Evolutionary conservation across 345 rosid genomes (phyloP).

Genomic region (Salix caprea): DNA sequence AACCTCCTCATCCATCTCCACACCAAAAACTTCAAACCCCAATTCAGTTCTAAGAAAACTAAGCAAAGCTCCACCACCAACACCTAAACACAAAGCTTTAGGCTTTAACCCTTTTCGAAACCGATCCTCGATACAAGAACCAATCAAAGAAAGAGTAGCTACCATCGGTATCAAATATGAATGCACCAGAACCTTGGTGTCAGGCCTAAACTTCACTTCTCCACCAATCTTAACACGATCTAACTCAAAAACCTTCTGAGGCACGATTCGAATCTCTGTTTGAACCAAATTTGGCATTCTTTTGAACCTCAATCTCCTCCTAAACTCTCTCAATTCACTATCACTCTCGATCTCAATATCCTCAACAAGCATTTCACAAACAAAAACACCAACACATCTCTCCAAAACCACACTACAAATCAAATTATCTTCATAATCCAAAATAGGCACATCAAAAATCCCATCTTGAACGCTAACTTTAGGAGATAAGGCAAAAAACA

Average conservation of each 20-base stretch:
- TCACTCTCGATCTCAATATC: conserved; percentile 53
- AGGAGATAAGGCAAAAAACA: conserved; percentile 50
- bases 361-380: conserved; percentile 77
- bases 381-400: conserved; percentile 45
- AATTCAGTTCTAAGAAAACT: conserved; percentile 49
- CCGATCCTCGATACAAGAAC: conserved; percentile 18
- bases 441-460: conserved; percentile 37
- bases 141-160: conserved; percentile 51
- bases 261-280: conserved; percentile 47
- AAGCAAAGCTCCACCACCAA: conserved; percentile 83
- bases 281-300: conserved; percentile 81
- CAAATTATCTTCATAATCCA: conserved; percentile 58
- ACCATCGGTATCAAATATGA: conserved; percentile 77
- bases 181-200: conserved; percentile 55
- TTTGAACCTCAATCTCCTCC: conserved; percentile 84
- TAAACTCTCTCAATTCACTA: conserved; percentile 39
- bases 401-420: conserved; percentile 46
- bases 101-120: conserved; percentile 32
- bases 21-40: conserved; percentile 61
- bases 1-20: conserved; percentile 68
- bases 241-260: conserved; percentile 7
- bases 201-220: conserved; percentile 38
- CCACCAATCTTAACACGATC: conserved; percentile 23
- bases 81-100: conserved; percentile 69
- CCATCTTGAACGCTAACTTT: conserved; percentile 23